Evolutionary conservation across 306 rosid genomes (phyloP).

Genomic region (Acacia melanoxylon): DNA sequence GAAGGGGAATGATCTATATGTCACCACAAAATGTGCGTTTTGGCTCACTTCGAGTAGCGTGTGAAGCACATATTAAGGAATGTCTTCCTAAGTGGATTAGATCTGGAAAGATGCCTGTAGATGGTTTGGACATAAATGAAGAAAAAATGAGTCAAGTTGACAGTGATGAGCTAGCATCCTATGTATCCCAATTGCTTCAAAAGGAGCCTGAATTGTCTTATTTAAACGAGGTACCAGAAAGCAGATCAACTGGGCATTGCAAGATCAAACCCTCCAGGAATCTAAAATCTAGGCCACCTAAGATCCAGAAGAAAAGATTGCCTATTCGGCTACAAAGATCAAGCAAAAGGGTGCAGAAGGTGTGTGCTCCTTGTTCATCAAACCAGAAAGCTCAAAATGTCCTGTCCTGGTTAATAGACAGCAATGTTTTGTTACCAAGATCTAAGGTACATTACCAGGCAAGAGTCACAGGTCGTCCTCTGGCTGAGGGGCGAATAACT

Average conservation of each 20-base stretch:
- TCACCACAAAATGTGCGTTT: slow-evolving; percentile 43
- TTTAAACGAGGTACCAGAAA: slow-evolving; percentile 19
- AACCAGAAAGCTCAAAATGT: slow-evolving; percentile 60
- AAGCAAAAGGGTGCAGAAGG: slow-evolving; percentile 59
- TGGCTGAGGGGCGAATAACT: slow-evolving; percentile 59
- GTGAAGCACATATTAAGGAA: slow-evolving; percentile 40
- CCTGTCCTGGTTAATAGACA: slow-evolving; percentile 85
- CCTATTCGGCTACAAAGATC: slow-evolving; percentile 46
- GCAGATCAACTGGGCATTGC: slow-evolving; percentile 30
- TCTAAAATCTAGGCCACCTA: slow-evolving; percentile 32
- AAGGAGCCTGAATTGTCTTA: slow-evolving; percentile 31
- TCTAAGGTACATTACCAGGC: slow-evolving; percentile 53
- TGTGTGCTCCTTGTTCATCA: slow-evolving; percentile 39
- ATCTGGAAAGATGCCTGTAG: slow-evolving; percentile 29
- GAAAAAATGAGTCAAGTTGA: slow-evolving; percentile 32
- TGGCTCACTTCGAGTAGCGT: slow-evolving; percentile 44
- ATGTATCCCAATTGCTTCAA: slow-evolving; percentile 41
- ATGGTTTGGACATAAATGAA: slow-evolving; percentile 21
- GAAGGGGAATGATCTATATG: slow-evolving; percentile 38
- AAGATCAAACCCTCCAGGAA: slow-evolving; percentile 33
- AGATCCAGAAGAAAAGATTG: slow-evolving; percentile 30
- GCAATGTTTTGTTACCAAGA: slow-evolving; percentile 63
- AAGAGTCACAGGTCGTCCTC: slow-evolving; percentile 29
- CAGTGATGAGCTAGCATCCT: slow-evolving; percentile 19
- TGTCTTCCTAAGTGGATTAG: slow-evolving; percentile 12